phyloP scores from a whole-genome alignment of 495 filamentous ascomycete species.

The Trichoderma reesei region DNA sequence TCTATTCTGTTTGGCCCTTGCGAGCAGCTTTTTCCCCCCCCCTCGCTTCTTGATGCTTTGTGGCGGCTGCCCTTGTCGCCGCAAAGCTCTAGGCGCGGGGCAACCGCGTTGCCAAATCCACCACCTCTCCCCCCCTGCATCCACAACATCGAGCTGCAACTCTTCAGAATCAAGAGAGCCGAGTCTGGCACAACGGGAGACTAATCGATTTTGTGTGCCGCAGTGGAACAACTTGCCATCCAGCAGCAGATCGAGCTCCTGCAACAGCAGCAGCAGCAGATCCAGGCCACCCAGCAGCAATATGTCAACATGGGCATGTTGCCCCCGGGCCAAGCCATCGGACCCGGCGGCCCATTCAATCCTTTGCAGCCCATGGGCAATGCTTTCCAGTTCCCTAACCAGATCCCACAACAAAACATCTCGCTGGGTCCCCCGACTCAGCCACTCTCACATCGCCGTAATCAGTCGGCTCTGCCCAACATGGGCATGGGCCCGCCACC shows the following conservation, averaged over 20 bases:
- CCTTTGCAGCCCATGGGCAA: constrained; percentile 60
- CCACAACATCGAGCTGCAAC: not conserved
- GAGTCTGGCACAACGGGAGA: constrained; percentile 13
- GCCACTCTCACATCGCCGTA: constrained; percentile 84
- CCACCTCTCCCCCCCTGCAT: constrained; percentile 4
- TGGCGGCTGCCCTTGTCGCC: constrained; percentile 2
- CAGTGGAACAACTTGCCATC: constrained; percentile 97
- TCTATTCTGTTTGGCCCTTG: not conserved
- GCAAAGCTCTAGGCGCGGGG: not conserved
- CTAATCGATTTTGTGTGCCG: constrained; percentile 18
- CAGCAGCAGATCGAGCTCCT: constrained; percentile 97
- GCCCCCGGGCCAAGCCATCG: constrained; percentile 67
- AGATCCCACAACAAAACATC: constrained; percentile 60
- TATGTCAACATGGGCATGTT: constrained; percentile 96
- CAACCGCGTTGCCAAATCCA: not conserved
- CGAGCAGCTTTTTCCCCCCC: not conserved
- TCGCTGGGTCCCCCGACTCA: constrained; percentile 68
- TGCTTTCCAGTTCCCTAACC: constrained; percentile 84
- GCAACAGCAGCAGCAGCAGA: constrained; percentile 97
- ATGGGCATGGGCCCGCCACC: constrained; percentile 91
- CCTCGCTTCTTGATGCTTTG: not conserved
- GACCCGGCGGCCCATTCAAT: constrained; percentile 56
- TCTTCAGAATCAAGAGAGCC: not conserved
- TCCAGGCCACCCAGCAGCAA: constrained; percentile 89
- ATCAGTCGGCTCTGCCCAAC: constrained; percentile 92